Evolutionary conservation across 2,329 filamentous ascomycete genomes (phyloP), one percentile per base, ranked within the genome.

Genomic region (Phyllosticta paracitricarpa): DNA sequence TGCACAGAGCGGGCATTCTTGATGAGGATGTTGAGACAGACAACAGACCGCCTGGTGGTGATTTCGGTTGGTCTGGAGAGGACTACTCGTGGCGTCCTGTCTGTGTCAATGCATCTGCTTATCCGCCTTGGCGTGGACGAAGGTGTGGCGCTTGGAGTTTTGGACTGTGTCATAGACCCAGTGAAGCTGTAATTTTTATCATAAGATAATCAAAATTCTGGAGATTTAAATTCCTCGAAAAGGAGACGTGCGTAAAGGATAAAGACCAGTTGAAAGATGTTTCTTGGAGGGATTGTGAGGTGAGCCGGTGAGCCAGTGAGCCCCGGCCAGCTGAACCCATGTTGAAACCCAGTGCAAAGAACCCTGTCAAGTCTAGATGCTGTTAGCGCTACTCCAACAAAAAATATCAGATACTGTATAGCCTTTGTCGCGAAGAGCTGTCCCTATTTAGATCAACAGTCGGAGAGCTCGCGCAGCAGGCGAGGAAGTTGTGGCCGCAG

Each of bases 61-160:
- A 12, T 12, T 52, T 55, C 3, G 51, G 58, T 9, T 57, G 61
- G 52, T 54, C 48, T 19, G 51, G 51, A n/a, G 40, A 59, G 24
- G 54, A 62, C 6, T 22, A 63, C 17, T 26, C 66, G 25, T 67
- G 64, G 66, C 51, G 65, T 33, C 64, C 64, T 9, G 60, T 55
- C 5, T 68, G 67, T 64, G 58, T 67, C 6, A 57, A 61, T 26
- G 54, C 28, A 6, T 56, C 59, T 25, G 35, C 54, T 2, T 61
- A 28, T 24, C 19, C 25, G 33, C 24, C 17, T 48, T 48, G 40
- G 19, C 4, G 6, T 48, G 40, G 40, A n/a, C n/a, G 7, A 48
- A 48, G 40, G 40, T 48, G 40, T 48, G 14, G 40, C 40, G 14
- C n/a, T 48, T 17, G 40, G n/a, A n/a, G 40, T 48, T 48, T 48